Base-by-base conservation (phyloP, 2,329 filamentous ascomycete species). In the Trichoderma asperellum region DNA sequence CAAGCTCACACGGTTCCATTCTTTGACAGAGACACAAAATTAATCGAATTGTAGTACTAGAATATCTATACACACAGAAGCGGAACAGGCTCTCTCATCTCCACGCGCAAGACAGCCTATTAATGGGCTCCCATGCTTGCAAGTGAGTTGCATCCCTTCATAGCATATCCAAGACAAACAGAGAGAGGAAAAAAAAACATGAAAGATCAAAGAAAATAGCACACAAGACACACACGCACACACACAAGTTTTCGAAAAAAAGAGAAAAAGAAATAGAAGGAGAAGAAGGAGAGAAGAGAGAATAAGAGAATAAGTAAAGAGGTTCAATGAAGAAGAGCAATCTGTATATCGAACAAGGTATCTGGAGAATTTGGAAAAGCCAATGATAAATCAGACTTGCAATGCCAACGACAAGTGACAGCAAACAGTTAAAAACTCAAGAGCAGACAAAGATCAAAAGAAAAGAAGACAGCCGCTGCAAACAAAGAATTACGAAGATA, bases 281-380 rank as follows among this genome's bases (percentile, higher is more conserved):
- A 24, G 24, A 24, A 57, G 32, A 32, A 32, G 32, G 32, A 40
- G 8, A n/a, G 7, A n/a, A n/a, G n/a, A 35, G 52, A 24, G 57
- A 35, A 24, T 64, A 49, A 65, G 68, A 68, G 62, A 34, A 57
- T 32, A 68, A 56, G 58, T 18, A 65, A 63, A 59, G 55, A 60
- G 21, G 52, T 58, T 35, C 61, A 63, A 65, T 61, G 61, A 66
- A 69, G 65, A 64, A 67, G 52, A 70, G 68, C 71, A 79, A 75
- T 80, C 76, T 79, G 79, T 85, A 84, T 85, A 85, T 87, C 82
- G 84, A 86, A 87, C 85, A 87, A 87, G 85, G 85, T 87, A 87
- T 87, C 83, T 84, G 83, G 81, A 77, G 79, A 75, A 64, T 64
- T 76, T 74, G 72, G 73, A 69, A 66, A 73, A 59, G 72, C 76